Percentiles rank a stretch among this genome's conserved stretches.
phyloP scores from a whole-genome alignment of 192 early-diverging fungal species.

The Lobosporangium transversale region DNA sequence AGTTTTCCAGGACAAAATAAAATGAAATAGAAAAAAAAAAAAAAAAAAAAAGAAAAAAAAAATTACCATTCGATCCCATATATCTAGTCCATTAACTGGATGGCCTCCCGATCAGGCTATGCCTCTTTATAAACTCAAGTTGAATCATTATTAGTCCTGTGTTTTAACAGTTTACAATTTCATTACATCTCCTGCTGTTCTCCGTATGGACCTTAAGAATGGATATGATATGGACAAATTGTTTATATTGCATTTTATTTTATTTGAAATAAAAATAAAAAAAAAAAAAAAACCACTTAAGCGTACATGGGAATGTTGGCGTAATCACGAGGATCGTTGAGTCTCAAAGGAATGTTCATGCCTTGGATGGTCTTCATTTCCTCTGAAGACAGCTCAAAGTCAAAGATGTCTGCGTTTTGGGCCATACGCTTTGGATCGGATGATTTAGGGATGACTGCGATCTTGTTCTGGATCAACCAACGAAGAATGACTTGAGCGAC shows the following conservation, averaged over 20 bases:
- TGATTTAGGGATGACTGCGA: slow-evolving; percentile 78
- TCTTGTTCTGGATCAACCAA: slow-evolving; percentile 73
- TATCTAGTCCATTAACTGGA: no score
- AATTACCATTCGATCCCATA: not conserved
- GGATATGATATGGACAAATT: no score
- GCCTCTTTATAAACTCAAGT: not conserved
- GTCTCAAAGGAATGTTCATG: slow-evolving; percentile 55
- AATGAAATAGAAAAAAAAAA: not conserved
- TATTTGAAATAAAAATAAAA: not conserved
- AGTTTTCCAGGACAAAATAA: not conserved
- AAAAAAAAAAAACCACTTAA: slow-evolving; percentile 29
- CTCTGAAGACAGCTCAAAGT: slow-evolving; percentile 55
- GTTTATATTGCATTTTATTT: no score
- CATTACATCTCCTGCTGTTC: no score
- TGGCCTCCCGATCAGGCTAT: no score
- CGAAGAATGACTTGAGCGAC: slow-evolving; percentile 70
- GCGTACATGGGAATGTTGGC: slow-evolving; percentile 59
- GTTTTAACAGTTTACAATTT: no score
- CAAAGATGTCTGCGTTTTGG: slow-evolving; percentile 63
- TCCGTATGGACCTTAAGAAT: no score
- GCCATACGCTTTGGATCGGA: slow-evolving; percentile 60
- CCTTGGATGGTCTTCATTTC: slow-evolving; percentile 60
- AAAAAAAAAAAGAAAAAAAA: not conserved
- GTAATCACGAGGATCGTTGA: slow-evolving; percentile 59
- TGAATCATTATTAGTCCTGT: no score